Evolutionary conservation across 192 early-diverging fungal species (phyloP), one percentile per base, ranked within the genome.

Genomic region (Entomortierella beljakovae): DNA sequence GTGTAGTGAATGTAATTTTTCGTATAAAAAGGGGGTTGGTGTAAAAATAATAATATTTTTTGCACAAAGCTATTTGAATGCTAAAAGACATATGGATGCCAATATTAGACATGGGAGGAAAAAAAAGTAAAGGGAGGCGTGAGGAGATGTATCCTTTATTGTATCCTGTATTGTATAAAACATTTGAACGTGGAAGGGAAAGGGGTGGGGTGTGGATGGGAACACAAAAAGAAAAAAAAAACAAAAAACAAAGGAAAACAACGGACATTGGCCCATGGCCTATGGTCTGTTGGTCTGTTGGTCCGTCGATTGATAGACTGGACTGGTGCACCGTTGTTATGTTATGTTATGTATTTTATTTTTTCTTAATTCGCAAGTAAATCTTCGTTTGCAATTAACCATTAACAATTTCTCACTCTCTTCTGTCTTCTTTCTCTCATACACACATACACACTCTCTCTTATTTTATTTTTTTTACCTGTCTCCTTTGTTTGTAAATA

Each of bases 251-350:
- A 22, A 57, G 34, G 16, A 35, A 25, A 35, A 5, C 18, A 35
- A 48, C 35, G 23, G 59, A n/a, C 40, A 48, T 29, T 33, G 42
- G 59, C 25, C 32, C 56, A 37, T 23, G 56, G 23, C 56, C 34
- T 20, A 58, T 58, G 57, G 57, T 34, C 35, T 22, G 23, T 20
- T 20, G 18, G 35, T 7, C 3, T 1, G 2, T 53, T 13, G 25
- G n/a, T n/a, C n/a, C n/a, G n/a, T n/a, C n/a, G n/a, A n/a, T n/a
- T n/a, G n/a, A n/a, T n/a, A n/a, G n/a, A n/a, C n/a, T 29, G 3
- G 8, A 53, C 16, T 9, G 22, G 52, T 13, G 22, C 10, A 53
- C 57, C 15, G 6, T 61, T 31, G 2, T 49, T 20, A 16, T 23
- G 18, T 37, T 23, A 34, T 23, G 8, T 50, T n/a, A 22, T 32